A percentile compares a stretch with the other conserved stretches of the same genome.
These are phyloP conservation scores for Cladosporium halotolerans DNA, from an alignment of 2,329 filamentous ascomycete species.

Conservation along the genomic window DNA sequence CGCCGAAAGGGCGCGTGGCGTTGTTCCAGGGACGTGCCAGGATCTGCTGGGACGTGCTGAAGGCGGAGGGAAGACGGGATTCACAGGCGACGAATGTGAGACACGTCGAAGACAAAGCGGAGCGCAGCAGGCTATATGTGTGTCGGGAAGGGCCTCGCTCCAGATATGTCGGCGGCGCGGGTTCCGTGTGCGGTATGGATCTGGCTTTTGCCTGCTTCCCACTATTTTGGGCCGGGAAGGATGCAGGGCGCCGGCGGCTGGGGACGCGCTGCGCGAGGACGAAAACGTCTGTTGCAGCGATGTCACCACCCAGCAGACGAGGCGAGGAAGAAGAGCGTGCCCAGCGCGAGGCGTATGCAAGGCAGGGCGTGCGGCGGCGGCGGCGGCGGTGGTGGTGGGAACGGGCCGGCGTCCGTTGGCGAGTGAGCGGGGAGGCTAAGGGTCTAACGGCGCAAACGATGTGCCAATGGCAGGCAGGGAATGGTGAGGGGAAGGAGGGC, in stretches of 20 bases:
- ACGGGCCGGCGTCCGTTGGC: not conserved
- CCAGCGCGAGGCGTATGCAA: slow-evolving; percentile 1
- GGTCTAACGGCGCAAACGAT: slow-evolving; percentile 5
- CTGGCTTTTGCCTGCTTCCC: not conserved
- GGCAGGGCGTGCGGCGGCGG: not conserved
- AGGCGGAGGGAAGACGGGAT: slow-evolving; percentile 2
- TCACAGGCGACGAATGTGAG: slow-evolving; percentile 2
- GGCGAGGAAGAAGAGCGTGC: not conserved
- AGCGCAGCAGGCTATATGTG: slow-evolving; percentile 6
- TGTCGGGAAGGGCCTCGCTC: not conserved
- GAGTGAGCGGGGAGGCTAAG: not conserved
- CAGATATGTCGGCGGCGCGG: not conserved
- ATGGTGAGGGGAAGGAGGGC: not conserved
- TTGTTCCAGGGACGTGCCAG: not conserved
- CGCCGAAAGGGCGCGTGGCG: slow-evolving; percentile 4
- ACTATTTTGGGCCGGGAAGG: slow-evolving; percentile 1
- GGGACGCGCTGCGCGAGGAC: slow-evolving; percentile 5
- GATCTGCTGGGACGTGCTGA: not conserved
- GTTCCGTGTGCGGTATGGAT: not conserved
- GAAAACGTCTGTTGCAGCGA: not conserved
- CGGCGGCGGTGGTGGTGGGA: not conserved
- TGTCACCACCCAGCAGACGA: not conserved
- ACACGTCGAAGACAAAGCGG: not conserved
- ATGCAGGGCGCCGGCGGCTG: not conserved
- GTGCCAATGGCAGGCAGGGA: not conserved